These are phyloP conservation scores for Ophiocordyceps sinensis DNA, from an alignment of 2,329 filamentous ascomycete species.

Conservation along the genomic window DNA sequence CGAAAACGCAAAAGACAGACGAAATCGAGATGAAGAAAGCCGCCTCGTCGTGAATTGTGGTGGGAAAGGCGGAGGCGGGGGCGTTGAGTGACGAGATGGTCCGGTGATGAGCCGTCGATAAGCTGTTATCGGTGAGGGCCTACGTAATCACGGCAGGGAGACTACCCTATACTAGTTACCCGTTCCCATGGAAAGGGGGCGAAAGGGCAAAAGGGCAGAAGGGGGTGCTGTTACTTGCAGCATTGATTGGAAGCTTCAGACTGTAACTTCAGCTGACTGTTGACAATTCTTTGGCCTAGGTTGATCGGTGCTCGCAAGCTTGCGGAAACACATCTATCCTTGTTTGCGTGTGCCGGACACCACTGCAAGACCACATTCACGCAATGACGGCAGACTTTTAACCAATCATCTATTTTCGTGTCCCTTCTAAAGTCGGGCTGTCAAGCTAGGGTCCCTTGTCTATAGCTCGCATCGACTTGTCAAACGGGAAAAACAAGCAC, in stretches of 20 bases:
- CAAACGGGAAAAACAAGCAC: neutral
- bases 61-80: neutral
- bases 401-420: neutral
- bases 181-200: too few species aligned
- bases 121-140: neutral
- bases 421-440: neutral
- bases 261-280: too few species aligned
- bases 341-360: too few species aligned
- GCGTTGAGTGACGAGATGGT: neutral
- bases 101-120: constrained; percentile 1
- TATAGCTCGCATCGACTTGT: neutral
- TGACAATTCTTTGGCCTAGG: too few species aligned
- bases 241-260: too few species aligned
- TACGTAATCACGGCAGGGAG: too few species aligned
- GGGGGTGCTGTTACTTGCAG: too few species aligned
- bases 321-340: too few species aligned
- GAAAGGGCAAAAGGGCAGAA: too few species aligned
- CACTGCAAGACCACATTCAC: neutral
- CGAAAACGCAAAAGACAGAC: neutral
- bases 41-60: neutral
- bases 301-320: too few species aligned
- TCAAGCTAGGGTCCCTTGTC: neutral
- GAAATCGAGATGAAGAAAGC: neutral
- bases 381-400: neutral
- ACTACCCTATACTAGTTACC: too few species aligned